Conservation (phyloP, 2,329 filamentous ascomycete species). For the Lachnellula hyalina region DNA sequence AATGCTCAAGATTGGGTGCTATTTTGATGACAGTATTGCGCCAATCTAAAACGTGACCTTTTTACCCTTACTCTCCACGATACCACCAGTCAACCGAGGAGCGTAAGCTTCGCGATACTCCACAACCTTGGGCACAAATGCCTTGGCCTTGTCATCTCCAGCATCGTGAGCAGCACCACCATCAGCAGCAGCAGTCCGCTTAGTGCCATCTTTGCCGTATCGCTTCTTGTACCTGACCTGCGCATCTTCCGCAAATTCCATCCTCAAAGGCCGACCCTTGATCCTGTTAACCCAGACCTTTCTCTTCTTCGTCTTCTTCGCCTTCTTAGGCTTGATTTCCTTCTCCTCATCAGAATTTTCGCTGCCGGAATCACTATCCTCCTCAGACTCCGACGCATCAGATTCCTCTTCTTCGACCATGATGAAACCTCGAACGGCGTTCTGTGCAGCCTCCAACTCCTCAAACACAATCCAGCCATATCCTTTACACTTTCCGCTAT, state of each 20-base stretch:
- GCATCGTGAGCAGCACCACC: conserved; percentile 8
- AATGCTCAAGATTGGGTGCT: not conserved
- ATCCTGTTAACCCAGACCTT: conserved; percentile 86
- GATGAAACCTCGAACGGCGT: conserved; percentile 76
- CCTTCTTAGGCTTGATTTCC: conserved; percentile 37
- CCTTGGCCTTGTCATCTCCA: conserved; percentile 24
- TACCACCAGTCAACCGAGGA: conserved; percentile 68
- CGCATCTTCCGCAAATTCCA: conserved; percentile 92
- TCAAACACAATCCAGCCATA: conserved; percentile 94
- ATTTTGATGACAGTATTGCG: not conserved
- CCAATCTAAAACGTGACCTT: conserved; percentile 72
- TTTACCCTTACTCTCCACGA: conserved; percentile 72
- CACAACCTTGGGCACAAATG: conserved; percentile 34
- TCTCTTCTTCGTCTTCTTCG: conserved; percentile 54
- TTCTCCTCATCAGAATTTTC: conserved; percentile 30
- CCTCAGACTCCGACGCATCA: conserved; percentile 24
- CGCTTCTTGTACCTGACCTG: conserved; percentile 89
- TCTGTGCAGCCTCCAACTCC: conserved; percentile 66
- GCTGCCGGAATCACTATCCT: conserved; percentile 30
- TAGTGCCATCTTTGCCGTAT: conserved; percentile 67
- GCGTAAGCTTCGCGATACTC: conserved; percentile 43
- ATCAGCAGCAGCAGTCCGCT: conserved; percentile 23
- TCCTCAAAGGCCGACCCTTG: conserved; percentile 72
- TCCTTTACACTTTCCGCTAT: conserved; percentile 95
- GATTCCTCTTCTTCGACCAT: conserved; percentile 54